These are phyloP conservation scores for Coleophoma eucalyptorum DNA, from an alignment of 2,329 filamentous ascomycete genomes.

Conservation along the genomic window DNA sequence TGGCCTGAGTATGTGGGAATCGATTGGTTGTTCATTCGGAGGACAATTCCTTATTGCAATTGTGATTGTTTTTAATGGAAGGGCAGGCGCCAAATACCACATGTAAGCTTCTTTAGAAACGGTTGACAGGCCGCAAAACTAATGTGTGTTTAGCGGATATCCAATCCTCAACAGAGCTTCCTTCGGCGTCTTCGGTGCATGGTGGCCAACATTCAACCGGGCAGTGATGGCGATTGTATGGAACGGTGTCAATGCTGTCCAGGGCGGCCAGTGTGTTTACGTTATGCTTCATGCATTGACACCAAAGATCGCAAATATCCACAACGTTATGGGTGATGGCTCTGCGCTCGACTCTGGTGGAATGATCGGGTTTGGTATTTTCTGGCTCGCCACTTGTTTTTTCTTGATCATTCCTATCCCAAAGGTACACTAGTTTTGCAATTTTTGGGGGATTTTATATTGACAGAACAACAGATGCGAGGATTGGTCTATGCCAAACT, in stretches of 20 bases:
- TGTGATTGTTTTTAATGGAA: constrained; percentile 38
- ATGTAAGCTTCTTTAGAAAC: constrained; percentile 18
- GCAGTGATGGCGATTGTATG: constrained; percentile 42
- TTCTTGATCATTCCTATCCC: constrained; percentile 34
- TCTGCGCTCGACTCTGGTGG: constrained; percentile 35
- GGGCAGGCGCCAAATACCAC: constrained; percentile 38
- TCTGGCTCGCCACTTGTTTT: constrained; percentile 35
- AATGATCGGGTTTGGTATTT: constrained; percentile 38
- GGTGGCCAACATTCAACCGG: constrained; percentile 39
- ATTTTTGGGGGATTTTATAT: constrained; percentile 8
- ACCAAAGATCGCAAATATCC: constrained; percentile 34
- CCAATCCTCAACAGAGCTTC: constrained; percentile 37
- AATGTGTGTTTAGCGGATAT: constrained; percentile 21
- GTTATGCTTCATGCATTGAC: constrained; percentile 38
- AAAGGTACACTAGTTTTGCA: constrained; percentile 15
- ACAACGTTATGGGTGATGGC: constrained; percentile 33
- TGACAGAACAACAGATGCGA: constrained; percentile 23
- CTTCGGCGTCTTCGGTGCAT: constrained; percentile 40
- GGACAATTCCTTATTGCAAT: constrained; percentile 37
- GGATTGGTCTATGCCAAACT: constrained; percentile 31
- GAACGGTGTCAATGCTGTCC: constrained; percentile 36
- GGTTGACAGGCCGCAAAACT: not conserved
- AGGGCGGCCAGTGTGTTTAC: constrained; percentile 31
- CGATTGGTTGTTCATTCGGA: constrained; percentile 34
- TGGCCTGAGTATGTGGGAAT: constrained; percentile 47